These are phyloP conservation scores for Drechslerella stenobrocha DNA, from an alignment of 2,329 filamentous ascomycete species.

Conservation along the genomic window DNA sequence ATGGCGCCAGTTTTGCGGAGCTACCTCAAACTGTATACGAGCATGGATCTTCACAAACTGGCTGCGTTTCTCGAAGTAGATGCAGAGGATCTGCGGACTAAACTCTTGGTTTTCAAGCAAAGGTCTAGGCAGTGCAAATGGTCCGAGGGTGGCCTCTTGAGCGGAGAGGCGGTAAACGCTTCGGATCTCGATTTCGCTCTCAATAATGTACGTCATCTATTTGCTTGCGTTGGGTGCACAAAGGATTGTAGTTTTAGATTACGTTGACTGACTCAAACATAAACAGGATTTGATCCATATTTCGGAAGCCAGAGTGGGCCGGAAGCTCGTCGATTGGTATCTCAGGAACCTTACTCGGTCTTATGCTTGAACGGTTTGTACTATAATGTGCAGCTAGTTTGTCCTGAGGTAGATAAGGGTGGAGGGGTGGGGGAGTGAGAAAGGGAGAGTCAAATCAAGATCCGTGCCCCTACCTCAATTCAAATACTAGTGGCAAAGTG, in stretches of 20 bases:
- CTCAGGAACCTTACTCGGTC: conserved; percentile 93
- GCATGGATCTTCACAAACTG: conserved; percentile 98
- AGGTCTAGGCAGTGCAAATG: conserved; percentile 94
- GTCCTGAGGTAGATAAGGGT: too few relatives aligned
- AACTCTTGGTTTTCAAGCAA: conserved; percentile 97
- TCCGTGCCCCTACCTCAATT: too few relatives aligned
- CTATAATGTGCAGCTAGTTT: neutral
- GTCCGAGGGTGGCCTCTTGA: conserved; percentile 84
- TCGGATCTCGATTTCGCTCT: conserved; percentile 97
- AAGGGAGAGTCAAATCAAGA: too few relatives aligned
- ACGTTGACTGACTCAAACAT: conserved; percentile 50
- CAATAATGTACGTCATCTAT: conserved; percentile 72
- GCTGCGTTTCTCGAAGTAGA: conserved; percentile 95
- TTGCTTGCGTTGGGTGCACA: conserved; percentile 50
- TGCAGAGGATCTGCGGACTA: conserved; percentile 90
- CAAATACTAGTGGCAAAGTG: too few relatives aligned
- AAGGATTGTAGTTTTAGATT: conserved; percentile 1
- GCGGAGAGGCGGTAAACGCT: conserved; percentile 88
- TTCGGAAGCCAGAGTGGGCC: conserved; percentile 95
- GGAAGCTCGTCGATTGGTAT: conserved; percentile 98
- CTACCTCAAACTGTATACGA: conserved; percentile 98
- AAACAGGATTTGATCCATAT: conserved; percentile 91
- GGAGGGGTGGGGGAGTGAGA: too few relatives aligned
- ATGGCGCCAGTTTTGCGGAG: conserved; percentile 90
- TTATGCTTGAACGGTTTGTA: conserved; percentile 59